Evolutionary conservation across 176 grass and related monocot genomes (phyloP).

Genomic region (Sorghum bicolor): Sorghum_bicolor_NCBIv3 NC_012872.2:63447001-63447500

Average conservation of each 20-base stretch:
- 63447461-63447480: slow-evolving; percentile 50
- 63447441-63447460: slow-evolving; percentile 35
- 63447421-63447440: slow-evolving; percentile 28
- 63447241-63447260: slow-evolving; percentile 59
- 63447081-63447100: slow-evolving; percentile 65
- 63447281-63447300: slow-evolving; percentile 61
- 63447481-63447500: slow-evolving; percentile 39
- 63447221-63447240: slow-evolving; percentile 68
- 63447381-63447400: slow-evolving; percentile 22
- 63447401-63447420: slow-evolving; percentile 25
- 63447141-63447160: slow-evolving; percentile 27
- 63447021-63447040: slow-evolving; percentile 51
- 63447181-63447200: slow-evolving; percentile 55
- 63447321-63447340: slow-evolving; percentile 35
- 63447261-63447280: slow-evolving; percentile 70
- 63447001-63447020: slow-evolving; percentile 60
- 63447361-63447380: slow-evolving; percentile 41
- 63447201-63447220: slow-evolving; percentile 43
- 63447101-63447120: slow-evolving; percentile 49
- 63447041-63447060: slow-evolving; percentile 45
- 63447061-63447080: slow-evolving; percentile 61
- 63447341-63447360: slow-evolving; percentile 64
- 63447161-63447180: slow-evolving; percentile 54
- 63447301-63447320: slow-evolving; percentile 26
- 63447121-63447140: slow-evolving; percentile 48